Evolutionary conservation across 2,329 filamentous ascomycete species (phyloP).

Genomic region (Penicillium sp.): DNA sequence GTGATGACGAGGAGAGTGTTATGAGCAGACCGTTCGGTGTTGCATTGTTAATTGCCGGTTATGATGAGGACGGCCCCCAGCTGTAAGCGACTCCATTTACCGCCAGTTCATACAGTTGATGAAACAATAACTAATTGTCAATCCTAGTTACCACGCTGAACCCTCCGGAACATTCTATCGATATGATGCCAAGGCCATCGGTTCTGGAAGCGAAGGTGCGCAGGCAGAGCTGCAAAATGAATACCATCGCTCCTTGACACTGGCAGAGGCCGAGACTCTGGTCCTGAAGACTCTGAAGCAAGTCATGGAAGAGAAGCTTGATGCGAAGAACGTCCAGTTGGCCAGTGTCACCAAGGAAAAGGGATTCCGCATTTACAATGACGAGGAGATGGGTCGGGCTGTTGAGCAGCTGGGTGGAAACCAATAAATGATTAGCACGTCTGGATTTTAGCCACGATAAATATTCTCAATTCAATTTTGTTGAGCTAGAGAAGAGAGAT

Average conservation of each 20-base stretch:
- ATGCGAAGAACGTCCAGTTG: constrained; percentile 97
- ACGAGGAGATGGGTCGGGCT: constrained; percentile 94
- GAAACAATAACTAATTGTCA: constrained; percentile 1
- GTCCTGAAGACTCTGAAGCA: constrained; percentile 98
- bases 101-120: neutral
- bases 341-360: constrained; percentile 97
- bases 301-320: constrained; percentile 99
- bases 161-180: constrained; percentile 98
- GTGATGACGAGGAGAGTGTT: constrained; percentile 96
- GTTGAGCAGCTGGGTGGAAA: constrained; percentile 69
- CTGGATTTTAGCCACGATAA: constrained; percentile 17
- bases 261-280: constrained; percentile 89
- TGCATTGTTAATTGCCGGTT: constrained; percentile 92
- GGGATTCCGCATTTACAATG: constrained; percentile 97
- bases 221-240: constrained; percentile 98
- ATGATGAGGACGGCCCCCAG: constrained; percentile 94
- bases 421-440: constrained; percentile 36
- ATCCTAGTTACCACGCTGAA: constrained; percentile 83
- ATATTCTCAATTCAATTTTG: constrained; percentile 8
- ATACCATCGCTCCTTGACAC: constrained; percentile 96
- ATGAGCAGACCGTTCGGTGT: constrained; percentile 98
- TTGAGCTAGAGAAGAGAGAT: constrained; percentile 17
- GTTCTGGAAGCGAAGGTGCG: constrained; percentile 93
- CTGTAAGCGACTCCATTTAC: constrained; percentile 58
- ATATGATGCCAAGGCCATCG: constrained; percentile 98